These are phyloP conservation scores for Tetrahymena borealis DNA, from an alignment of 73 alveolate species.

Conservation along the genomic window DNA sequence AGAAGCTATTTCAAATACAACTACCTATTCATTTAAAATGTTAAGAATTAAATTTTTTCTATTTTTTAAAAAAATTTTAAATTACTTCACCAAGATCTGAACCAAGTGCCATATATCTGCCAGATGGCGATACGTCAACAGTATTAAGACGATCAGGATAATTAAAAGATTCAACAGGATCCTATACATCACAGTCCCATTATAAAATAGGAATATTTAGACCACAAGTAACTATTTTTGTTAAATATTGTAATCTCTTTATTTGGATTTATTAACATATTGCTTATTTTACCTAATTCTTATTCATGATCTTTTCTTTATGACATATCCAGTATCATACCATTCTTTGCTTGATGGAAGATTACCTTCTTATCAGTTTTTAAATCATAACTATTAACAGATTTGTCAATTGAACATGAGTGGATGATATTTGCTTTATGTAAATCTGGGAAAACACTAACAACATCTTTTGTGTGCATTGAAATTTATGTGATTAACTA, in stretches of 20 bases:
- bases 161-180: slow-evolving; percentile 69
- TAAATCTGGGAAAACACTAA: slow-evolving; percentile 77
- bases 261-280: too few species aligned
- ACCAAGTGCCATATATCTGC: slow-evolving; percentile 78
- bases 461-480: slow-evolving; percentile 76
- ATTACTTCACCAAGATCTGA: slow-evolving; percentile 75
- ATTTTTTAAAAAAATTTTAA: slow-evolving; percentile 41
- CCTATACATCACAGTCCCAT: slow-evolving; percentile 83
- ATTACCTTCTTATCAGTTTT: slow-evolving; percentile 74
- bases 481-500: slow-evolving; percentile 73
- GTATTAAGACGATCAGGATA: slow-evolving; percentile 67
- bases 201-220: slow-evolving; percentile 71
- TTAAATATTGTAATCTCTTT: too few species aligned
- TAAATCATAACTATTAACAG: slow-evolving; percentile 74
- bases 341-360: slow-evolving; percentile 76
- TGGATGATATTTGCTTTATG: slow-evolving; percentile 66
- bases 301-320: slow-evolving; percentile 78
- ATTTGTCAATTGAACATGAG: slow-evolving; percentile 80
- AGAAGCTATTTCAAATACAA: slow-evolving; percentile 12
- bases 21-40: not conserved
- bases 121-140: slow-evolving; percentile 74
- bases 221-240: slow-evolving; percentile 72
- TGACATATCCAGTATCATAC: slow-evolving; percentile 72
- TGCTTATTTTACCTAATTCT: slow-evolving; percentile 54
- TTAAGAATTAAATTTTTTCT: slow-evolving; percentile 6